phyloP scores from a whole-genome alignment of 2,329 filamentous ascomycete species.

The Stromatinia cepivora region DNA sequence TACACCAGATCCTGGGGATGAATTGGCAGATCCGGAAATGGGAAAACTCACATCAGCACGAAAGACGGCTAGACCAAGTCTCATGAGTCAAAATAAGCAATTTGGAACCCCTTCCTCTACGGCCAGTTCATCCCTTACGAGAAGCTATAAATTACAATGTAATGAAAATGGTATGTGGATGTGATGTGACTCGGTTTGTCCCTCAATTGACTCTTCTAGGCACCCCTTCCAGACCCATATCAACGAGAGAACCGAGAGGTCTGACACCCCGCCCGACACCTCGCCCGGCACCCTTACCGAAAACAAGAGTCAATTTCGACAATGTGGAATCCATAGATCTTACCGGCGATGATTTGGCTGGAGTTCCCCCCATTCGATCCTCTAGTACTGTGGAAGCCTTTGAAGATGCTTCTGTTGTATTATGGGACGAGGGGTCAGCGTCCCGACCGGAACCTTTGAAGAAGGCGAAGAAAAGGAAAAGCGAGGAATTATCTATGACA shows the following conservation, averaged over 20 bases:
- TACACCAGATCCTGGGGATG: conserved; percentile 22
- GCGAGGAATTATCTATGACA: conserved; percentile 36
- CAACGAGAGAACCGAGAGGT: conserved; percentile 22
- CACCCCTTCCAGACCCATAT: conserved; percentile 30
- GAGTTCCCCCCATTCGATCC: conserved; percentile 21
- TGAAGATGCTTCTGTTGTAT: conserved; percentile 26
- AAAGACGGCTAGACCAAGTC: conserved; percentile 33
- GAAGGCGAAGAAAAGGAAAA: conserved; percentile 40
- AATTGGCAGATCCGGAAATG: conserved; percentile 34
- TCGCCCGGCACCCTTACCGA: conserved; percentile 41
- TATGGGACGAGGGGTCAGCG: conserved; percentile 37
- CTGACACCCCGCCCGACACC: conserved; percentile 33
- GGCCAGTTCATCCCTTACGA: conserved; percentile 31
- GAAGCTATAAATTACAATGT: conserved; percentile 32
- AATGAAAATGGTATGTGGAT: conserved; percentile 31
- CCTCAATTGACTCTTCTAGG: conserved; percentile 26
- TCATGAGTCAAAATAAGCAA: conserved; percentile 37
- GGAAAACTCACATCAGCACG: conserved; percentile 37
- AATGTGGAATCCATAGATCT: conserved; percentile 40
- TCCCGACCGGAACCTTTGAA: conserved; percentile 36
- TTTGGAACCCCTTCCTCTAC: conserved; percentile 40
- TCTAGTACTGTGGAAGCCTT: conserved; percentile 35
- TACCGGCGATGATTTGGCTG: conserved; percentile 34
- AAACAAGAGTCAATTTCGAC: conserved; percentile 27
- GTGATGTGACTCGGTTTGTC: conserved; percentile 14